Evolutionary conservation across 768 basidiomycete genomes (phyloP).

Genomic region (Cantharellus cinnabarinus): DNA sequence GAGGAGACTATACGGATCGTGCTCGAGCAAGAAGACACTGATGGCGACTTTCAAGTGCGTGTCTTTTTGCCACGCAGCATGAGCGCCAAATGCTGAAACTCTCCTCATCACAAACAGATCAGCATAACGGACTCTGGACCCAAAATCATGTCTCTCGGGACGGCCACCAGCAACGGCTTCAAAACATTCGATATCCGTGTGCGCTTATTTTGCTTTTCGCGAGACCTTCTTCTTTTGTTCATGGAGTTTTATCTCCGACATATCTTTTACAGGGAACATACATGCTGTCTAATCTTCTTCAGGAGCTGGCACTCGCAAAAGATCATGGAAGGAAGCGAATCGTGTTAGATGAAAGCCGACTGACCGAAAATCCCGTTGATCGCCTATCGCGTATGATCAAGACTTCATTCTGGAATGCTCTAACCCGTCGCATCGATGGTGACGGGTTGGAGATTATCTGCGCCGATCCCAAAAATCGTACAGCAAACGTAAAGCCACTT

Average conservation of each 20-base stretch:
- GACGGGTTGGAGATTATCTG: slow-evolving; percentile 95
- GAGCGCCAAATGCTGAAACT: neutral
- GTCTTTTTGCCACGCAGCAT: neutral
- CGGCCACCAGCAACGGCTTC: slow-evolving; percentile 93
- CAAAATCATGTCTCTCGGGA: slow-evolving; percentile 88
- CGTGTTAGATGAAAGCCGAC: slow-evolving; percentile 93
- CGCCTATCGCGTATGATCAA: slow-evolving; percentile 93
- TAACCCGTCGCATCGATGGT: slow-evolving; percentile 91
- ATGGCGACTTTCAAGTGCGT: slow-evolving; percentile 68
- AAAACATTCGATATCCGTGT: slow-evolving; percentile 93
- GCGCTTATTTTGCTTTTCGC: slow-evolving; percentile 10
- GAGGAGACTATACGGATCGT: slow-evolving; percentile 95
- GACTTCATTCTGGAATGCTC: slow-evolving; percentile 94
- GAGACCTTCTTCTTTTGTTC: neutral
- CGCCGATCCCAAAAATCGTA: slow-evolving; percentile 94
- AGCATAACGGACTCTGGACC: slow-evolving; percentile 91
- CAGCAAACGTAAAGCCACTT: slow-evolving; percentile 69
- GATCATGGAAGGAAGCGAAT: slow-evolving; percentile 92
- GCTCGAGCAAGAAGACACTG: slow-evolving; percentile 94
- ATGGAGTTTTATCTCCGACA: neutral
- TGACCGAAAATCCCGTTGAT: slow-evolving; percentile 94
- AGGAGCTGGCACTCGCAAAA: slow-evolving; percentile 89
- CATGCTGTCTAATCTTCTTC: slow-evolving; percentile 96
- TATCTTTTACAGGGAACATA: slow-evolving; percentile 59
- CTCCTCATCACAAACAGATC: slow-evolving; percentile 26